Evolutionary conservation across 129 eudicot genomes (phyloP), one percentile per base, ranked within the genome.

Genomic region (Scalesia atractyloides): DNA sequence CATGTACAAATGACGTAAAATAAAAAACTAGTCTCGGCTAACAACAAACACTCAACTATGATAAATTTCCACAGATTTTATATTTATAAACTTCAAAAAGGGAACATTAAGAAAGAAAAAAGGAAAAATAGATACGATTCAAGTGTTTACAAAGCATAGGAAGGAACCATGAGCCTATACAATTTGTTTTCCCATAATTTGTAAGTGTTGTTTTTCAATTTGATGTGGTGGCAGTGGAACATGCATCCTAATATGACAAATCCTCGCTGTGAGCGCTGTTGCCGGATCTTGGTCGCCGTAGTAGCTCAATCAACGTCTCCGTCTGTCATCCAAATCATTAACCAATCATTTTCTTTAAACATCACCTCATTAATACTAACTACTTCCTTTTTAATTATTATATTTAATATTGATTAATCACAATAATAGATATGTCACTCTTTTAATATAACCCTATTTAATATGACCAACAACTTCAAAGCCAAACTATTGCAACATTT

Each of bases 251-350:
- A 69, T 34, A 75, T 76, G 75, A 68, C 75, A 69, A 33, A 59
- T 69, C 81, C 70, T 76, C 48, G 65, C 33, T 70, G 41, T 86
- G 80, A 74, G 77, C 90, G 79, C 30, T 62, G 84, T 83, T 83
- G 83, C 83, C 83, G 91, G 96, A 88, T 89, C 96, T 85, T 77
- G 93, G 97, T 78, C 90, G 89, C 89, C 91, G 87, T 65, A 87
- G 85, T 83, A 89, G 91, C 73, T 83, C 97, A 74, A 86, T 89
- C 73, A 88, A 78, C 74, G 72, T 69, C 77, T 88, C 93, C 46
- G 97, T 90, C 96, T 86, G 89, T 84, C 80, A 49, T 68, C 50
- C 79, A 73, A 47, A 65, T 41, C 61, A 39, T 60, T 77, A 68
- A 34, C 13, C 48, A 72, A n/a, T 24, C 54, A 39, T 69, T 6